Evolutionary conservation across 768 basidiomycete genomes (phyloP), one percentile per base, ranked within the genome.

Genomic region (Zangia roseola): DNA sequence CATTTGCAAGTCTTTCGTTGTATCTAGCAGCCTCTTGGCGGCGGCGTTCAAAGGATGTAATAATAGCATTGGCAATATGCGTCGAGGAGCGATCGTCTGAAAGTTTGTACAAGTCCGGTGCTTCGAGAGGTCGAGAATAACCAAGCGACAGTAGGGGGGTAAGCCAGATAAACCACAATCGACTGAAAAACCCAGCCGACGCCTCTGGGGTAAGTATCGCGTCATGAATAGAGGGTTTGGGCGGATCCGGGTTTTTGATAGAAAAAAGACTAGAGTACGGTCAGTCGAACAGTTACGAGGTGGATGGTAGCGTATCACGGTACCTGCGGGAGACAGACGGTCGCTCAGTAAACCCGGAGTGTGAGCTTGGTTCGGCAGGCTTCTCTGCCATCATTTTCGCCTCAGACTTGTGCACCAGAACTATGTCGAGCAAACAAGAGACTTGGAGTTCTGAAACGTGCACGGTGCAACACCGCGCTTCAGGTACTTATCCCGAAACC

Each of bases 101-200:
- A 21, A 94, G 80, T 65, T 82, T 87, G 75, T 85, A 94, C 4
- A 94, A 73, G 67, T 94, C 92, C 0, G 86, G 69, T 0, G 84
- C 83, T 60, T 92, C 86, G 2, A 95, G 75, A 1, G 92, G 88
- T 7, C 92, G 79, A 8, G 81, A 76, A 60, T 91, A 92, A 8
- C 92, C 92, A 13, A 92, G 71, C 9, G 71, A 65, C 53, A 94
- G 75, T 21, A 94, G 68, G 3, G 81, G 78, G 2, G 82, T 83
- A 17, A 94, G 75, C 91, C 92, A 94, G 36, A 68, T 65, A 54
- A 92, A 94, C 26, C 81, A 84, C 4, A 91, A 54, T 6, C 78
- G 60, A 55, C 72, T 77, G 52, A 82, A 76, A 63, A 80, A 76
- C 35, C 75, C 73, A 0, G 90, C 89, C 2, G 74, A 76, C 3